Evolutionary conservation across 2,329 filamentous ascomycete genomes (phyloP).

Genomic region (Colletotrichum musae): DNA sequence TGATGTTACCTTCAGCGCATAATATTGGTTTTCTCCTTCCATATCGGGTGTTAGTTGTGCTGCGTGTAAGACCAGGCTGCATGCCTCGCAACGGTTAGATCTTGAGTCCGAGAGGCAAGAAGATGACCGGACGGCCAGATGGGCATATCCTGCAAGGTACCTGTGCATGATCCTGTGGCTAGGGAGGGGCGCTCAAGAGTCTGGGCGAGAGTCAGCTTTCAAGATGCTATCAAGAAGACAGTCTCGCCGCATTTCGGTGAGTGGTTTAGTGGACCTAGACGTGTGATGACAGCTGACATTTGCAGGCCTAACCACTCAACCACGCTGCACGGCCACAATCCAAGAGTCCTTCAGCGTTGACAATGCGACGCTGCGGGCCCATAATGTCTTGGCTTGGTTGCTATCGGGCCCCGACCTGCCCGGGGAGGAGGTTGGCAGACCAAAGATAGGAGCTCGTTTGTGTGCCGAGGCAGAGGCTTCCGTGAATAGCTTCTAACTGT

Average conservation of each 20-base stretch:
- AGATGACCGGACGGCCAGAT: neutral
- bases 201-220: neutral
- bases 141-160: neutral
- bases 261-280: neutral
- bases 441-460: no score
- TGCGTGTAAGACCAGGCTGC: slow-evolving; percentile 22
- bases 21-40: slow-evolving; percentile 18
- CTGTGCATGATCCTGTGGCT: neutral
- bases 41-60: slow-evolving; percentile 16
- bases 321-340: neutral
- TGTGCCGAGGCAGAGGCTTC: no score
- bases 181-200: neutral
- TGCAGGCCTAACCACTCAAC: neutral
- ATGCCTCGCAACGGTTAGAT: neutral
- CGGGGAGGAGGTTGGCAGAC: no score
- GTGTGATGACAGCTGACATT: neutral
- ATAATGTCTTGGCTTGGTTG: no score
- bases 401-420: no score
- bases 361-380: no score
- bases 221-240: neutral
- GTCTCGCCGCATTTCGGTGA: neutral
- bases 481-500: no score
- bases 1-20: slow-evolving; percentile 19
- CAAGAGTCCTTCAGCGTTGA: no score
- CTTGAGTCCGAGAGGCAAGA: neutral